A percentile compares a stretch with the other conserved stretches of the same genome.
phyloP scores from a whole-genome alignment of 306 rosid genomes.

The Rosa persica region DNA sequence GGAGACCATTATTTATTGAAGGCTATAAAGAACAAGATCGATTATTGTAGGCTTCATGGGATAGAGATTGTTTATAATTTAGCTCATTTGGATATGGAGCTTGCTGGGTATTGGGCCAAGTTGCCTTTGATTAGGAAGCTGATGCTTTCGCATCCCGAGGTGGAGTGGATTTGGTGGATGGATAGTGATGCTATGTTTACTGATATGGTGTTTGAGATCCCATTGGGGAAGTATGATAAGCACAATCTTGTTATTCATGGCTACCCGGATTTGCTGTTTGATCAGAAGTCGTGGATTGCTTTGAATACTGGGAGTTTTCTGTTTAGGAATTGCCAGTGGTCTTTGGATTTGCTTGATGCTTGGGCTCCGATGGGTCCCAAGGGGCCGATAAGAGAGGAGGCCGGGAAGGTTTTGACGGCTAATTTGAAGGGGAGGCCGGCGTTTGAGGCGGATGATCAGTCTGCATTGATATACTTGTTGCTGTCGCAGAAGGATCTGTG shows the following conservation, averaged over 20 bases:
- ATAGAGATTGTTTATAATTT: slow-evolving; percentile 91
- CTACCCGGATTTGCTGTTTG: slow-evolving; percentile 88
- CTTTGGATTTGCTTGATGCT: slow-evolving; percentile 89
- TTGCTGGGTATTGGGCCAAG: slow-evolving; percentile 98
- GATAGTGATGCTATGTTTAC: slow-evolving; percentile 97
- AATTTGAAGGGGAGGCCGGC: slow-evolving; percentile 93
- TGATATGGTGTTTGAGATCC: slow-evolving; percentile 87
- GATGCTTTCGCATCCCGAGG: slow-evolving; percentile 95
- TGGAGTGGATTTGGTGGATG: slow-evolving; percentile 99
- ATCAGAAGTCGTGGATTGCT: slow-evolving; percentile 97
- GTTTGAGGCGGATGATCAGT: slow-evolving; percentile 96
- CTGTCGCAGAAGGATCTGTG: slow-evolving; percentile 79
- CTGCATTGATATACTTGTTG: slow-evolving; percentile 85
- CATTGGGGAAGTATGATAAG: slow-evolving; percentile 55
- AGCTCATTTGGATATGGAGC: slow-evolving; percentile 93
- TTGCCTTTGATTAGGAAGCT: slow-evolving; percentile 82
- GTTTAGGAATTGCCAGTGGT: slow-evolving; percentile 94
- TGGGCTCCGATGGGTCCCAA: slow-evolving; percentile 99
- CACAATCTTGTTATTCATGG: slow-evolving; percentile 90
- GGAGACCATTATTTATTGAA: slow-evolving; percentile 93
- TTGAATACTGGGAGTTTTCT: slow-evolving; percentile 87
- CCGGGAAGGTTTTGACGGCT: slow-evolving; percentile 82
- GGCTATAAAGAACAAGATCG: slow-evolving; percentile 85
- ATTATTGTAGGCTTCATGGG: slow-evolving; percentile 92
- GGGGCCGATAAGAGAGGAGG: slow-evolving; percentile 79